Evolutionary conservation across 305 asterid genomes (phyloP), one percentile per base, ranked within the genome.

Genomic region (Fraxinus velutina): DNA sequence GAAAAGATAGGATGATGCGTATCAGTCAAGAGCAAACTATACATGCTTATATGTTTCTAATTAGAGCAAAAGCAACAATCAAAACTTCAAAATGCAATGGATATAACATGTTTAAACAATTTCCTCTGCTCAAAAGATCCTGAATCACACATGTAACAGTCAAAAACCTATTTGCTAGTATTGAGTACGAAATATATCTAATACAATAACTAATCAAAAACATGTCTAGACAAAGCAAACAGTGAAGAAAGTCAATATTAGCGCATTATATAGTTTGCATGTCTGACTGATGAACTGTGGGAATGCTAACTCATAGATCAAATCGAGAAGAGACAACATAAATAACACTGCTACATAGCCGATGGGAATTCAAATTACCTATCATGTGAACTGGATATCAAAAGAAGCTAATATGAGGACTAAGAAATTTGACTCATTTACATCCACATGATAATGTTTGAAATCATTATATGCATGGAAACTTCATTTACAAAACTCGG

Each of bases 1-100:
- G 78, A 85, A 83, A 83, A 52, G 73, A 10, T 60, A 80, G 32
- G 34, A 42, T 2, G 33, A 30, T 81, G 70, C n/a, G 27, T 24
- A 24, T 64, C 73, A 64, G 73, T 10, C 73, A 22, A 64, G 17
- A 64, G 36, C 17, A 27, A 66, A 24, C 32, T 12, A 66, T 19
- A 19, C 71, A 60, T 7, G 71, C 30, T 60, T 60, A 60, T 17
- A 57, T 57, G 12, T 19, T 57, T 19, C 22, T 57, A 57, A 57
- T 19, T 17, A 19, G 17, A 64, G n/a, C 33, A 21, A 6, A 9
- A 66, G 36, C 4, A 24, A 66, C n/a, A 34, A 70, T 27, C 76
- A 50, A 50, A 50, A 50, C 7, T 3, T 50, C 1, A 50, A 44
- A 9, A 50, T 50, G 60, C 60, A 1, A 4, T 15, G 1, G 60